Percentiles rank a stretch among this genome's conserved stretches.
Evolutionary conservation across 1,139 yeast species (phyloP).

Genomic region (Yamadazyma siamensis): DNA sequence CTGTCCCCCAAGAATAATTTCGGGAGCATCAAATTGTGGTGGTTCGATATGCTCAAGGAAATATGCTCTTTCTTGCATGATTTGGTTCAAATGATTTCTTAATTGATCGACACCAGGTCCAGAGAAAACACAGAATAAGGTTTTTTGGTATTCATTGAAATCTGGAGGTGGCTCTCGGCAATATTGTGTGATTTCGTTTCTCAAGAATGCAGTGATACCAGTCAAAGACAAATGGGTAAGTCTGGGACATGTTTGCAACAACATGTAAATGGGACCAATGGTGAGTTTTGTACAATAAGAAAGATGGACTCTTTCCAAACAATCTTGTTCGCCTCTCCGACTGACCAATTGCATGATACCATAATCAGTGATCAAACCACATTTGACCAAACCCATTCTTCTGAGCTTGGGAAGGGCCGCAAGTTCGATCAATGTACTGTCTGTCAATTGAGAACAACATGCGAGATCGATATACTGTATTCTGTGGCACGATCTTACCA

Average conservation of each 20-base stretch:
- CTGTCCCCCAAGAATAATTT: slow-evolving; percentile 25
- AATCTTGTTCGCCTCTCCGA: slow-evolving; percentile 67
- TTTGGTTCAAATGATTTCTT: slow-evolving; percentile 55
- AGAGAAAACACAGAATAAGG: slow-evolving; percentile 88
- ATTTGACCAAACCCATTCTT: slow-evolving; percentile 91
- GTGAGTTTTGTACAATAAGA: slow-evolving; percentile 86
- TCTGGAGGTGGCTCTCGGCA: slow-evolving; percentile 96
- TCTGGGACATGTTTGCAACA: slow-evolving; percentile 78
- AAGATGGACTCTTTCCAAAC: slow-evolving; percentile 87
- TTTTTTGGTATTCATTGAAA: slow-evolving; percentile 82
- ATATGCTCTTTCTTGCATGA: slow-evolving; percentile 43
- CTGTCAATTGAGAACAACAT: slow-evolving; percentile 87
- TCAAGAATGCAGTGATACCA: slow-evolving; percentile 83
- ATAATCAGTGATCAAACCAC: slow-evolving; percentile 81
- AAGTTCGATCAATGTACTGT: slow-evolving; percentile 75
- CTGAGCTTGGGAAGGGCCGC: slow-evolving; percentile 77
- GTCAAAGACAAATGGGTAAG: slow-evolving; percentile 86
- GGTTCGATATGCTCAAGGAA: slow-evolving; percentile 36
- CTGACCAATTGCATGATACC: slow-evolving; percentile 79
- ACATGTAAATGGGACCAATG: slow-evolving; percentile 63
- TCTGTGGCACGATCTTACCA: slow-evolving; percentile 78
- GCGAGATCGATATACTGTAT: slow-evolving; percentile 94
- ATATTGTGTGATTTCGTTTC: slow-evolving; percentile 79
- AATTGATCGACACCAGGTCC: slow-evolving; percentile 82
- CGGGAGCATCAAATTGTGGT: neutral